These are phyloP conservation scores for Babesia ovis DNA, from an alignment of 169 alveolate species.

Conservation along the genomic window DNA sequence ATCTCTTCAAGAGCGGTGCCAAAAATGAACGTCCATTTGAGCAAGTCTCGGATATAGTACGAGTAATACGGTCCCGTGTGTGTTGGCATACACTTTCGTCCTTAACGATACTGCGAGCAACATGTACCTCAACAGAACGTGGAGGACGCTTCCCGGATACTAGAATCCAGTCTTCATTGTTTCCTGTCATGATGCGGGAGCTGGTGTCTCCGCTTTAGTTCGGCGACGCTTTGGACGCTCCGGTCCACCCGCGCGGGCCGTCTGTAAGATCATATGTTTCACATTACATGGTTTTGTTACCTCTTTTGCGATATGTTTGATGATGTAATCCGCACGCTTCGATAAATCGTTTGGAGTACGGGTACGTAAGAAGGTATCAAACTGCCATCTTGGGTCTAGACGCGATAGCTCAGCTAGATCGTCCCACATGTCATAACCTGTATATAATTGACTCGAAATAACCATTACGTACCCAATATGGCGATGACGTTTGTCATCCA, in stretches of 20 bases:
- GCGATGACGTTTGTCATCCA: conserved; percentile 74
- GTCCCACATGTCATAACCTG: conserved; percentile 83
- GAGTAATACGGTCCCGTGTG: background rate
- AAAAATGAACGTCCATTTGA: conserved; percentile 2
- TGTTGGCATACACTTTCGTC: conserved; percentile 12
- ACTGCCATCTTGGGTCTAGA: conserved; percentile 72
- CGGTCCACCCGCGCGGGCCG: conserved; percentile 3
- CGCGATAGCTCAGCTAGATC: conserved; percentile 63
- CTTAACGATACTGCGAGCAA: conserved; percentile 11
- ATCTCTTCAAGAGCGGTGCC: background rate
- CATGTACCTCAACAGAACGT: background rate
- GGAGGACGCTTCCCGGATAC: background rate
- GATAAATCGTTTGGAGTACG: conserved; percentile 73
- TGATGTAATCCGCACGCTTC: conserved; percentile 78
- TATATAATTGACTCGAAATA: background rate
- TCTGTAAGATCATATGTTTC: background rate
- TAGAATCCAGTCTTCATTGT: conserved; percentile 6
- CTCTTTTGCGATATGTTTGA: conserved; percentile 76
- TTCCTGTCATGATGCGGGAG: conserved; percentile 2
- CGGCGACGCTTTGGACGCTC: conserved; percentile 38
- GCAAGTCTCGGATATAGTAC: background rate
- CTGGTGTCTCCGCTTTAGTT: conserved; percentile 13
- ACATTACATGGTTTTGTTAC: background rate
- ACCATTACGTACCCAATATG: conserved; percentile 49
- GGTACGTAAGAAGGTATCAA: conserved; percentile 76